phyloP scores from a whole-genome alignment of 1,284 basidiomycete species.

The Microbotryomycetes sp. region DNA sequence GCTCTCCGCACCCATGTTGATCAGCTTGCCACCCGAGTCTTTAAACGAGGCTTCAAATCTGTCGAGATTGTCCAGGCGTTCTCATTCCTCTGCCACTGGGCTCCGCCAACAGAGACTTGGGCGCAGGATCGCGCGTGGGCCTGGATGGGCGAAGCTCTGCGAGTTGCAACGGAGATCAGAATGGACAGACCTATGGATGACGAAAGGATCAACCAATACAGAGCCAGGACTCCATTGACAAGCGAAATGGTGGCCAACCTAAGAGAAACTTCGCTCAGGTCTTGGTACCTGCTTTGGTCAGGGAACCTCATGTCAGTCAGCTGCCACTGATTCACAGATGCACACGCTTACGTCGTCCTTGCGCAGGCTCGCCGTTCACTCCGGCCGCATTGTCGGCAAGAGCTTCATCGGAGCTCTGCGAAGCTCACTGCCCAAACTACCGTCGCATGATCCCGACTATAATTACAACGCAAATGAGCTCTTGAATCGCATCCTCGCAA shows the following conservation, averaged over 20 bases:
- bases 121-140: constrained; percentile 25
- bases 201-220: background rate
- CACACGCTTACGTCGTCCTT: too few species aligned
- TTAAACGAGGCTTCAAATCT: constrained; percentile 21
- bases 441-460: background rate
- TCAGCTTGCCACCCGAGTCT: constrained; percentile 11
- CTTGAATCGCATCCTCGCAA: background rate
- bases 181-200: background rate
- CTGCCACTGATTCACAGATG: too few species aligned
- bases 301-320: background rate
- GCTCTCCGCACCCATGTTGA: constrained; percentile 14
- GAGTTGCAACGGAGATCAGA: background rate
- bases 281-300: background rate
- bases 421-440: background rate
- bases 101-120: constrained; percentile 27
- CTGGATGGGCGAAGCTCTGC: constrained; percentile 11
- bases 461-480: background rate
- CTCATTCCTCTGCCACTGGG: constrained; percentile 12
- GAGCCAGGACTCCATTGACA: background rate
- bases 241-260: background rate
- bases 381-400: background rate
- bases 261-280: background rate
- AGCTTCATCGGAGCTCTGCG: background rate
- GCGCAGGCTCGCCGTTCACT: background rate
- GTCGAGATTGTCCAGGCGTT: constrained; percentile 29